A percentile compares a stretch with the other conserved stretches of the same genome.
These are phyloP conservation scores for Paecilomyces sp. DNA, from an alignment of 2,329 filamentous ascomycete species.

Conservation along the genomic window DNA sequence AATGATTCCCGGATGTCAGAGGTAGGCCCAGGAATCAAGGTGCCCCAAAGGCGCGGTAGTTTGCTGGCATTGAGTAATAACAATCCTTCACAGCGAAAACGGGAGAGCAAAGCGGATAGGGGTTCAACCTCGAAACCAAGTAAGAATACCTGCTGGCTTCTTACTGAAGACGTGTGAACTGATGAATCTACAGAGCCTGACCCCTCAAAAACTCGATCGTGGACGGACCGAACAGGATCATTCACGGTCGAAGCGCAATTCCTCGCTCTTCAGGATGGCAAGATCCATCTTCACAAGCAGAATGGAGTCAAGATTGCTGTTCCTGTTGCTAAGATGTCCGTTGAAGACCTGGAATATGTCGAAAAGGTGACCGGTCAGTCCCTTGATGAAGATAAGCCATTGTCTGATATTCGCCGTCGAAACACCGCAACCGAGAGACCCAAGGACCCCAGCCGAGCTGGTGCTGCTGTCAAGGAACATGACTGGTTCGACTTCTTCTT, in stretches of 20 bases:
- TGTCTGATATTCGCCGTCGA: constrained; percentile 67
- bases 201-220: constrained; percentile 71
- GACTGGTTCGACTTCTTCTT: constrained; percentile 99
- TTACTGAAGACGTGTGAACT: not conserved
- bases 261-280: constrained; percentile 85
- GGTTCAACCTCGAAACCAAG: constrained; percentile 61
- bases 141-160: constrained; percentile 38
- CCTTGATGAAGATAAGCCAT: constrained; percentile 82
- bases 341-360: constrained; percentile 91
- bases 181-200: constrained; percentile 61
- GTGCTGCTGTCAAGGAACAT: constrained; percentile 54
- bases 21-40: constrained; percentile 70
- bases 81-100: constrained; percentile 65
- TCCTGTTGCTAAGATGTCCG: constrained; percentile 89
- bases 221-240: constrained; percentile 91
- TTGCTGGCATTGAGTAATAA: constrained; percentile 61
- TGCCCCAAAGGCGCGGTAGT: constrained; percentile 75
- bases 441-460: constrained; percentile 32
- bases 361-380: constrained; percentile 82
- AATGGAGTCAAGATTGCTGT: constrained; percentile 99
- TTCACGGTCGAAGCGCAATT: constrained; percentile 98
- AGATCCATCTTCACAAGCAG: constrained; percentile 95
- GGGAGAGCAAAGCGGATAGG: constrained; percentile 59
- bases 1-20: constrained; percentile 51
- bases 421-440: constrained; percentile 42